Conservation (phyloP, 1,139 yeast species). For the Suhomyces chickasaworum region DNA sequence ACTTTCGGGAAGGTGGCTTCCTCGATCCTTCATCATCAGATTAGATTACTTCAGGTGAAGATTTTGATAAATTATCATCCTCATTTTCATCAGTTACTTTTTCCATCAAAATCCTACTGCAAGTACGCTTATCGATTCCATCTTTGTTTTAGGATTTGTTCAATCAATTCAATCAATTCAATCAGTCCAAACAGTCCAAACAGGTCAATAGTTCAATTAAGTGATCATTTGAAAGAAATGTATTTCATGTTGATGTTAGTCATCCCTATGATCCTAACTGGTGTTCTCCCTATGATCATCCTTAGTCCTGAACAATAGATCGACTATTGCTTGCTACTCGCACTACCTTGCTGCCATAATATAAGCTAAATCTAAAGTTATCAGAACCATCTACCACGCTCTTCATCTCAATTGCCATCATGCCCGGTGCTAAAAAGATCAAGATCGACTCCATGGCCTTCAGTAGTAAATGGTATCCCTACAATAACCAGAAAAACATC, state of each 20-base stretch:
- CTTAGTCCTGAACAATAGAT: not conserved
- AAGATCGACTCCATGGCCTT: slow-evolving; percentile 5
- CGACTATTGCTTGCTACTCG: not conserved
- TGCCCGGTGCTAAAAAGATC: slow-evolving; percentile 3
- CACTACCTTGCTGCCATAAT: slow-evolving; percentile 2
- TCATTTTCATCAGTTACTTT: slow-evolving; percentile 22
- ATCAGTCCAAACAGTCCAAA: too few species aligned
- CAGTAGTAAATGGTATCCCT: slow-evolving; percentile 19
- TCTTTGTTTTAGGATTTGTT: slow-evolving; percentile 2
- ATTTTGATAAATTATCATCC: slow-evolving; percentile 15
- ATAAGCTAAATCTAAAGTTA: not conserved
- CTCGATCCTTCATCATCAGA: slow-evolving; percentile 13
- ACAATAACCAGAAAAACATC: slow-evolving; percentile 11
- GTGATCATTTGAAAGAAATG: too few species aligned
- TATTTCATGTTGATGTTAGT: too few species aligned
- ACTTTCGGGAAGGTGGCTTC: slow-evolving; percentile 18
- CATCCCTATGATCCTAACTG: too few species aligned
- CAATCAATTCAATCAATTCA: too few species aligned
- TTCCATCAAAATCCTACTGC: slow-evolving; percentile 16
- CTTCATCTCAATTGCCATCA: not conserved
- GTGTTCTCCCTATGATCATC: too few species aligned
- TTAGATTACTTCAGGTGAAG: slow-evolving; percentile 9
- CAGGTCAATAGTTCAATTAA: too few species aligned
- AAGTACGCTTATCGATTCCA: slow-evolving; percentile 17
- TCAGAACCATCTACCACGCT: not conserved